A percentile compares a stretch with the other conserved stretches of the same genome.
Evolutionary conservation across 495 filamentous ascomycete genomes (phyloP).

Genomic region (Aspergillus sclerotioniger): DNA sequence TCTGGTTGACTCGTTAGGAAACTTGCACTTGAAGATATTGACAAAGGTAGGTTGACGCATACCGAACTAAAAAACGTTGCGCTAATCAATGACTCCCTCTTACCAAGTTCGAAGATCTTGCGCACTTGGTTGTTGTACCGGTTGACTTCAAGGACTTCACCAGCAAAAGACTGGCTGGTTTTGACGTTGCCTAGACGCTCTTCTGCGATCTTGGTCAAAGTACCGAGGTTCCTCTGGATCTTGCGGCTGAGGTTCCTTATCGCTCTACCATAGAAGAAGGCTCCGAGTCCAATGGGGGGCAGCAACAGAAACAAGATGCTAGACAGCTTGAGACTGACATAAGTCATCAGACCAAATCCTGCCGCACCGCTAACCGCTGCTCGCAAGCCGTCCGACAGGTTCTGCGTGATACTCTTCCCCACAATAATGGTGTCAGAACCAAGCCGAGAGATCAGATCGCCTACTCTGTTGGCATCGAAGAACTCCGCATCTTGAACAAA

Average conservation of each 20-base stretch:
- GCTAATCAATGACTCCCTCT: slow-evolving; percentile 78
- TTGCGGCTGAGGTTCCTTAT: slow-evolving; percentile 84
- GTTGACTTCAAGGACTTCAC: slow-evolving; percentile 82
- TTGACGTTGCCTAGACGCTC: slow-evolving; percentile 93
- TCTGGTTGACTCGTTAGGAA: slow-evolving; percentile 42
- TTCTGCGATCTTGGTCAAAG: slow-evolving; percentile 93
- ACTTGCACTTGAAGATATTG: not conserved
- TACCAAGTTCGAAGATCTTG: slow-evolving; percentile 86
- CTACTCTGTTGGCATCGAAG: slow-evolving; percentile 96
- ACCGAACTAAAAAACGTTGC: slow-evolving; percentile 86
- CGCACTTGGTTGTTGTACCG: slow-evolving; percentile 90
- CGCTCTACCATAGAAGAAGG: slow-evolving; percentile 84
- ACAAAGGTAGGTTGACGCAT: slow-evolving; percentile 23
- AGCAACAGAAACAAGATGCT: slow-evolving; percentile 82
- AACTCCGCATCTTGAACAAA: slow-evolving; percentile 97
- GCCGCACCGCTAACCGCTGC: slow-evolving; percentile 83
- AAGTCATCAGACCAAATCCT: slow-evolving; percentile 87
- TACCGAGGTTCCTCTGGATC: slow-evolving; percentile 89
- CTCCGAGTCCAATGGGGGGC: slow-evolving; percentile 86
- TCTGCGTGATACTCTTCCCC: slow-evolving; percentile 97
- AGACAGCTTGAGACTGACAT: slow-evolving; percentile 87
- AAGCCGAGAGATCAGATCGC: slow-evolving; percentile 91
- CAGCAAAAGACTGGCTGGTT: slow-evolving; percentile 92
- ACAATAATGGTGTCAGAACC: slow-evolving; percentile 96
- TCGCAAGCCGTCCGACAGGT: slow-evolving; percentile 89